Evolutionary conservation across 2,329 filamentous ascomycete species (phyloP), one percentile per base, ranked within the genome.

Genomic region (Pseudogymnoascus sp.): DNA sequence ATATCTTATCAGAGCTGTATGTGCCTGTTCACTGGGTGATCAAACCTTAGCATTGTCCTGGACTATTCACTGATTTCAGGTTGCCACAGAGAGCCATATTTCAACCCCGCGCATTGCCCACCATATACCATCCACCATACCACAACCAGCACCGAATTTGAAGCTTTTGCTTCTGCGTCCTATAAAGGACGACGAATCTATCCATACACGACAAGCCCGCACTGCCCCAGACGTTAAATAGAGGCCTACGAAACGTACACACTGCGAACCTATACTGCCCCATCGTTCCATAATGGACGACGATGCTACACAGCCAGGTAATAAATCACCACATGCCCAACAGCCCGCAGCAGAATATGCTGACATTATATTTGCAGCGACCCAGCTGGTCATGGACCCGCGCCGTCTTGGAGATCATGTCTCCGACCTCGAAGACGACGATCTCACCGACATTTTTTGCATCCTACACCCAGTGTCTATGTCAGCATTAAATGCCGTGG

Each of bases 381-480:
- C 92, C 13, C 92, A 96, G 73, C 86, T 85, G 72, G 85, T 89
- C 70, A 78, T 92, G 66, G 92, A 97, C 73, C 91, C 91, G 41
- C 85, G 91, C 65, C 86, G 91, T 61, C 74, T 90, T 65, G 91
- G 91, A 62, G 82, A 88, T 72, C 89, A 91, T 74, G 90, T 91
- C 72, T 94, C 91, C 41, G 91, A 90, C 62, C 86, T 97, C 65
- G 88, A 84, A 61, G 88, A 92, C 68, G 84, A 90, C 66, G 92
- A 96, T 73, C 84, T 94, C 59, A 84, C 90, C 65, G 92, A 97
- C 75, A 91, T 97, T 68, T 84, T 96, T 66, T 95, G 92, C 76
- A 86, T 97, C 63, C 82, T 97, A 29, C 87, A 95, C 68, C 92
- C 93, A 9, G 85, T 84, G 66, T 90, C 91, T 2, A 80, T 84